Conservation (phyloP, 129 eudicot genomes). For the Escallonia rubra region DNA sequence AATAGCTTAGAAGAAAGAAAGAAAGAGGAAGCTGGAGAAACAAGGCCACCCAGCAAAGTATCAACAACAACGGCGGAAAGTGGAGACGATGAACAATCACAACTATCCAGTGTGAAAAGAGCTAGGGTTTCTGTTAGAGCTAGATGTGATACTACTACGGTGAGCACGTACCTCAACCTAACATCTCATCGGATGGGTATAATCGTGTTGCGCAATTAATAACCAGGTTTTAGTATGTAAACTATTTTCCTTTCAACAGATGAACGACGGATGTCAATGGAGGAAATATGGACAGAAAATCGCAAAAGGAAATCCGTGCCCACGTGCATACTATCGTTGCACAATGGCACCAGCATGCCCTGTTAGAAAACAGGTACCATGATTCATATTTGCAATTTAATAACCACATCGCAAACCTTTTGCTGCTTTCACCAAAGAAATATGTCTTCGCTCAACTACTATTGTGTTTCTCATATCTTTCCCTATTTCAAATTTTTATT, state of each 20-base stretch:
- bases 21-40: slow-evolving; percentile 21
- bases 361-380: slow-evolving; percentile 73
- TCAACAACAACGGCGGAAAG: slow-evolving; percentile 21
- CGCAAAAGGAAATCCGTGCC: slow-evolving; percentile 90
- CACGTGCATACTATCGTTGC: slow-evolving; percentile 89
- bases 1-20: slow-evolving; percentile 15
- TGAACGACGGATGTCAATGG: slow-evolving; percentile 96
- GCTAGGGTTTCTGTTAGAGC: slow-evolving; percentile 64
- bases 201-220: too few relatives aligned
- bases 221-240: too few relatives aligned
- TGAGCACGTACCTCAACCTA: slow-evolving; percentile 14
- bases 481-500: not conserved
- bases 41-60: slow-evolving; percentile 31
- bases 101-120: slow-evolving; percentile 34
- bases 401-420: not conserved
- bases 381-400: not conserved
- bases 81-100: slow-evolving; percentile 33
- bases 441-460: too few relatives aligned
- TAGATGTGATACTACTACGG: slow-evolving; percentile 58
- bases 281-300: slow-evolving; percentile 90
- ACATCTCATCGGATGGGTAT: too few relatives aligned
- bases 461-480: not conserved
- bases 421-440: too few relatives aligned
- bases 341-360: slow-evolving; percentile 80
- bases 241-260: slow-evolving; percentile 10